Conservation (phyloP, 2,329 filamentous ascomycete species). For the Penicillium sp. region DNA sequence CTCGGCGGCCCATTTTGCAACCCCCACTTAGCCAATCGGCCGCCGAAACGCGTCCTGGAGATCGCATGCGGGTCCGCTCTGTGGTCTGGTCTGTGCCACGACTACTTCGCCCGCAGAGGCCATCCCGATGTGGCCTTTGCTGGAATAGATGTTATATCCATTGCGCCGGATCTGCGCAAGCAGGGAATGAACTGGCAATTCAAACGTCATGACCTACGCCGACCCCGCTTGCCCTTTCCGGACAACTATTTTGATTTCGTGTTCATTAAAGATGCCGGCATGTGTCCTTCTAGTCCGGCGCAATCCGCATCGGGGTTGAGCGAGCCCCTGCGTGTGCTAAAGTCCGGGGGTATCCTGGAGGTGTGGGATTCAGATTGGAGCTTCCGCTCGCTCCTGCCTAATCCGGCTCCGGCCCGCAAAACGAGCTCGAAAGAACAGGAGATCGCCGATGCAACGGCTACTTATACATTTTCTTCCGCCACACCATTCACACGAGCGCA, state of each 20-base stretch:
- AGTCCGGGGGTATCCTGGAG: constrained; percentile 75
- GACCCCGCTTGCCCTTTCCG: constrained; percentile 71
- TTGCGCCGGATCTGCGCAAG: constrained; percentile 63
- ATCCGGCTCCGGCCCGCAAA: constrained; percentile 61
- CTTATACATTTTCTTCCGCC: constrained; percentile 77
- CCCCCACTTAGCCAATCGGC: constrained; percentile 61
- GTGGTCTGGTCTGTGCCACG: constrained; percentile 85
- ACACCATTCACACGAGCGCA: constrained; percentile 77
- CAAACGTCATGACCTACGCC: constrained; percentile 79
- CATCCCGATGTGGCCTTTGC: constrained; percentile 71
- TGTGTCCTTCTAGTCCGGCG: constrained; percentile 59
- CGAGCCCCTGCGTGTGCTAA: constrained; percentile 73
- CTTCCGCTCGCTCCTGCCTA: constrained; percentile 77
- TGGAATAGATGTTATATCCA: constrained; percentile 74
- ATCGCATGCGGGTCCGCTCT: constrained; percentile 83
- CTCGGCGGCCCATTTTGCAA: constrained; percentile 78
- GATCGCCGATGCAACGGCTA: constrained; percentile 66
- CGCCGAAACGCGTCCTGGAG: constrained; percentile 77
- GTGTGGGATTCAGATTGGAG: constrained; percentile 87
- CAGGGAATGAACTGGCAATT: constrained; percentile 85
- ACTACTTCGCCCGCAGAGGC: constrained; percentile 69
- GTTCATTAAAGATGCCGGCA: constrained; percentile 78
- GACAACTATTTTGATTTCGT: constrained; percentile 82
- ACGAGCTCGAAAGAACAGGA: constrained; percentile 61
- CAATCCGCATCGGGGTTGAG: constrained; percentile 59